Percentiles rank a stretch among this genome's conserved stretches.
Conservation (phyloP, 495 filamentous ascomycete species). For the Xylona heveae region DNA sequence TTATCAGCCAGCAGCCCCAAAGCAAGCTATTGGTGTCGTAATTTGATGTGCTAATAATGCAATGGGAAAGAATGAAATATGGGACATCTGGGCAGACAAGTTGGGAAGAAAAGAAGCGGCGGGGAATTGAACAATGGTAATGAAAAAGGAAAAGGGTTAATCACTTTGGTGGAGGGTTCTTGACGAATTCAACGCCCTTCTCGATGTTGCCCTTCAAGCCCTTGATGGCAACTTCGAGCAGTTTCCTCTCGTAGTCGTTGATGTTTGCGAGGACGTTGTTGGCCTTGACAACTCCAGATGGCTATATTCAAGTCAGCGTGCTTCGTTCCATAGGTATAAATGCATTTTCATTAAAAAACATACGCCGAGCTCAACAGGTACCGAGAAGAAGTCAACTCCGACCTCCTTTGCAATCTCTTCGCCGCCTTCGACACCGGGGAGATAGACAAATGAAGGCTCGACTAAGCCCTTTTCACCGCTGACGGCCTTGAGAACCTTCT, state of each 20-base stretch:
- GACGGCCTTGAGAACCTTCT: constrained; percentile 72
- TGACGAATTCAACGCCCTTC: constrained; percentile 78
- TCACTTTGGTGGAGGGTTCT: constrained; percentile 65
- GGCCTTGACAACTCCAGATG: constrained; percentile 62
- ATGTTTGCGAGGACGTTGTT: constrained; percentile 51
- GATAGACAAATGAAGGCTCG: constrained; percentile 87
- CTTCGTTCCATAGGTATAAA: no score
- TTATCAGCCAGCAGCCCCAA: constrained; percentile 2
- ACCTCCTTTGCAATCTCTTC: constrained; percentile 60
- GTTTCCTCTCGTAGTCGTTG: constrained; percentile 65
- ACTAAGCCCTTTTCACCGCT: constrained; percentile 80
- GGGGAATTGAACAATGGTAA: constrained; percentile 1
- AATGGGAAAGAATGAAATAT: not conserved
- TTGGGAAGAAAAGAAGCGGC: constrained; percentile 3
- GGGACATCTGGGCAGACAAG: not conserved
- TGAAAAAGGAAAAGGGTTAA: constrained; percentile 14
- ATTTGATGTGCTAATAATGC: no score
- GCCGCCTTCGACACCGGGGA: constrained; percentile 74
- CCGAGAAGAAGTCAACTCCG: constrained; percentile 87
- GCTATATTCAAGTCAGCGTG: constrained; percentile 22
- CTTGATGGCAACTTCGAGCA: constrained; percentile 50
- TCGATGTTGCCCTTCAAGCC: constrained; percentile 80
- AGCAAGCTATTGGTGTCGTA: not conserved
- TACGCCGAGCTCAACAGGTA: constrained; percentile 87
- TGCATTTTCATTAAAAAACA: constrained; percentile 16